Base-by-base conservation (phyloP, 768 basidiomycete species). In the Fistulinella prunicolor region DNA sequence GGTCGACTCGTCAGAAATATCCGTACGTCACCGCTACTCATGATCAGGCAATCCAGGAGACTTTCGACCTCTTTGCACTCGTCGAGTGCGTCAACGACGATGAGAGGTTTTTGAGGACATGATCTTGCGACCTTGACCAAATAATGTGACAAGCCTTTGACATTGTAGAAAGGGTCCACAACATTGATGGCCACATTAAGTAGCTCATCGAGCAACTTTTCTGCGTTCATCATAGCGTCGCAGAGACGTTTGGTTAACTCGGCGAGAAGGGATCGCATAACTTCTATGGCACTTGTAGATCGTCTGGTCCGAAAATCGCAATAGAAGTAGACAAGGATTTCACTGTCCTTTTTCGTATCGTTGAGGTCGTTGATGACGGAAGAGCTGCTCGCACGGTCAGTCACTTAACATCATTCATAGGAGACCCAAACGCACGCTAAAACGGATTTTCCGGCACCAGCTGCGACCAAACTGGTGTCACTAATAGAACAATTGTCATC, bases 81-180 rank as follows among this genome's bases (percentile, higher is more conserved):
- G 16, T 64, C 59, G 1, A 64, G 51, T 13, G 53, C 54, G 24
- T 64, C 62, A 1, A 64, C 24, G 17, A 62, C 38, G 3, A 58
- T 29, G 0, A 63, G 8, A 0, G 56, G 49, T 23, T 44, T 47
- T 3, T 13, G 44, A 9, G 36, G 39, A 9, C 29, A 52, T 7
- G 47, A 42, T 6, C n/a, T 26, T 6, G 53, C 28, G 0, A 49
- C 20, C 22, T 10, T 39, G 19, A 9, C 45, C 4, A 55, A 6
- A 30, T 29, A 30, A n/a, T 4, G 3, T 8, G 51, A 44, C 12
- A n/a, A n/a, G n/a, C n/a, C n/a, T n/a, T n/a, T n/a, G n/a, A n/a
- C n/a, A n/a, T n/a, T n/a, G n/a, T n/a, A 61, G 20, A 57, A 56
- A 1, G 36, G 6, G 1, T 42, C 44, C 0, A 38, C 19, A 6